Conservation (phyloP, 371 early-diverging fungal genomes). For the Modicella reniformis region DNA sequence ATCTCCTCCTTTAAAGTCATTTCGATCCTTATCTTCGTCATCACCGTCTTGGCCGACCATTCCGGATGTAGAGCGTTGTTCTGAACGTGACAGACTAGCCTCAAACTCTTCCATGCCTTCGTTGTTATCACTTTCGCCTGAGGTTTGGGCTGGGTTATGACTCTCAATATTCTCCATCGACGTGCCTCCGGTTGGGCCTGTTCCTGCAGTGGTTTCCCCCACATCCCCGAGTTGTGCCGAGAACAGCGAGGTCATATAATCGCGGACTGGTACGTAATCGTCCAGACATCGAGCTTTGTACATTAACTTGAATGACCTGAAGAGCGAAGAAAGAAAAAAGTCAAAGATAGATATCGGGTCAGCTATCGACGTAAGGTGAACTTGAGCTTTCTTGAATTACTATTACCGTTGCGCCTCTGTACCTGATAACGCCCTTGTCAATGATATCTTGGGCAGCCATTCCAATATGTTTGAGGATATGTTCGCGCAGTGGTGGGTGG, state of each 20-base stretch:
- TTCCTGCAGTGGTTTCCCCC: conserved; percentile 15
- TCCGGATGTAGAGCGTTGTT: conserved; percentile 8
- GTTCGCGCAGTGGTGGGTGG: conserved; percentile 61
- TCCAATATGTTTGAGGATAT: conserved; percentile 62
- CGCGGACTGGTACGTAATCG: conserved; percentile 30
- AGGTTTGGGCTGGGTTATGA: not conserved
- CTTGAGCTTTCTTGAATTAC: not conserved
- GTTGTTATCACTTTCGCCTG: conserved; percentile 8
- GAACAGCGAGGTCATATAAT: conserved; percentile 39
- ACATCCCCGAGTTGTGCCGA: conserved; percentile 30
- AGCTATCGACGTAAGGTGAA: not conserved
- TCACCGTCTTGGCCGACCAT: conserved; percentile 21
- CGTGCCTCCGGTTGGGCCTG: not conserved
- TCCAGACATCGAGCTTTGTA: conserved; percentile 20
- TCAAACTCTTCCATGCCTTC: conserved; percentile 37
- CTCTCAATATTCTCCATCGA: conserved; percentile 25
- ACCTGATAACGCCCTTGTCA: conserved; percentile 74
- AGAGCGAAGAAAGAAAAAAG: not conserved
- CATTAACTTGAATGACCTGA: conserved; percentile 29
- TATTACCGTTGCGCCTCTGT: conserved; percentile 1
- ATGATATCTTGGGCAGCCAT: conserved; percentile 68
- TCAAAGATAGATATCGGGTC: not conserved
- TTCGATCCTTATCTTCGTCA: conserved; percentile 19
- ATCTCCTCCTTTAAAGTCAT: conserved; percentile 1
- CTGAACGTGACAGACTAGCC: conserved; percentile 10